phyloP scores from a whole-genome alignment of 805 yeast genomes.

The Suhomyces canberraensis region DNA sequence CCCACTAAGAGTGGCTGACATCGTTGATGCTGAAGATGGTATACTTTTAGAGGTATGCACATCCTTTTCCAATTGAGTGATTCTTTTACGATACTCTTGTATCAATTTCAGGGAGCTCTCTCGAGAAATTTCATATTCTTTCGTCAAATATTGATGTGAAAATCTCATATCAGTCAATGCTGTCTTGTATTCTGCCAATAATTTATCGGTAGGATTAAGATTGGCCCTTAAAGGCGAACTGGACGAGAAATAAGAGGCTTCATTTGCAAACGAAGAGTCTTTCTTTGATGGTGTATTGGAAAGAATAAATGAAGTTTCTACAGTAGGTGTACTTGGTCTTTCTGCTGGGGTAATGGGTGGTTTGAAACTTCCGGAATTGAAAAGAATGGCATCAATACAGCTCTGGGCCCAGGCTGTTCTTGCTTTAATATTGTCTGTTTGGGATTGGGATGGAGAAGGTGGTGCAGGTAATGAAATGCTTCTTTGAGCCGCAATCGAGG shows the following conservation, averaged over 20 bases:
- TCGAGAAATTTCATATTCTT: constrained; percentile 66
- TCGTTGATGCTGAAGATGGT: background rate
- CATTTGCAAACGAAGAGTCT: constrained; percentile 23
- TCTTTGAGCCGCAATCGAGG: constrained; percentile 44
- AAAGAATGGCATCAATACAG: constrained; percentile 38
- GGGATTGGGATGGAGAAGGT: constrained; percentile 14
- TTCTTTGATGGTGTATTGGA: constrained; percentile 2
- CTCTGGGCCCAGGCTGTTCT: constrained; percentile 35
- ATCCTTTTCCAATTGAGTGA: constrained; percentile 49
- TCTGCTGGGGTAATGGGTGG: background rate
- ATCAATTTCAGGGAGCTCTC: constrained; percentile 51
- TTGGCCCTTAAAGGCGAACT: constrained; percentile 2
- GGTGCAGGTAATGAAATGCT: constrained; percentile 39
- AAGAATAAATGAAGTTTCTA: background rate
- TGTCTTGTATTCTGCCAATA: constrained; percentile 42
- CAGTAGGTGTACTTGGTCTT: constrained; percentile 1
- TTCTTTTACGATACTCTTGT: constrained; percentile 52
- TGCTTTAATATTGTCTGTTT: constrained; percentile 19
- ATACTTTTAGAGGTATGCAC: constrained; percentile 2
- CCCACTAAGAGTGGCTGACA: constrained; percentile 1
- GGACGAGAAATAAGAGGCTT: constrained; percentile 25
- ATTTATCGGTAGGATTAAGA: constrained; percentile 14
- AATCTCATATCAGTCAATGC: constrained; percentile 68
- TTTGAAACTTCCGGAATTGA: background rate
- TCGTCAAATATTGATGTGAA: constrained; percentile 65